Evolutionary conservation across 1,284 basidiomycete species (phyloP).

Genomic region (Moesziomyces sp.): DNA sequence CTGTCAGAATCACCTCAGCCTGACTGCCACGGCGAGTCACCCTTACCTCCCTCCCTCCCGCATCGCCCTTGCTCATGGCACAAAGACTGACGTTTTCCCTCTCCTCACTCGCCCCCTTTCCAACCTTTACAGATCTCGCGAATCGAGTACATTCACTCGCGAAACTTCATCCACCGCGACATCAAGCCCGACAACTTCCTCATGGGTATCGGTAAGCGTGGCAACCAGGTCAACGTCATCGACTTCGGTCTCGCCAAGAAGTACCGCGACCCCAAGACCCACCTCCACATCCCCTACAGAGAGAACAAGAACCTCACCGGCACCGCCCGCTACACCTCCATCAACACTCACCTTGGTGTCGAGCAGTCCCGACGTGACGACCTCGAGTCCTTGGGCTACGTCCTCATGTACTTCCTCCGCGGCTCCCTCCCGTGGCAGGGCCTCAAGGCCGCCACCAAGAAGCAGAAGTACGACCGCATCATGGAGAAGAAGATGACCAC

Average conservation of each 20-base stretch:
- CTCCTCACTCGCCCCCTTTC: neutral
- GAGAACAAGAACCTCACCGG: slow-evolving; percentile 99
- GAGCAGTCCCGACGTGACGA: slow-evolving; percentile 68
- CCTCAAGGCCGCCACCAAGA: slow-evolving; percentile 68
- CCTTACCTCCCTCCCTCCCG: neutral
- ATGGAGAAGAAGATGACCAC: slow-evolving; percentile 69
- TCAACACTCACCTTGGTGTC: slow-evolving; percentile 98
- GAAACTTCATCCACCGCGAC: slow-evolving; percentile 99
- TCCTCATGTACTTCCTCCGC: slow-evolving; percentile 68
- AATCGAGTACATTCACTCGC: slow-evolving; percentile 98
- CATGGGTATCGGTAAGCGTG: slow-evolving; percentile 99
- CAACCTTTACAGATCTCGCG: slow-evolving; percentile 82
- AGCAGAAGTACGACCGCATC: slow-evolving; percentile 69
- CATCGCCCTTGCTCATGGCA: neutral
- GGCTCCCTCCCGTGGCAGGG: slow-evolving; percentile 68
- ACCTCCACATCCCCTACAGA: slow-evolving; percentile 97
- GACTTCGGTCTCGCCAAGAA: slow-evolving; percentile 99
- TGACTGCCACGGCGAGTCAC: neutral
- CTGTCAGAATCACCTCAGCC: neutral
- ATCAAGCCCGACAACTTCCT: slow-evolving; percentile 99
- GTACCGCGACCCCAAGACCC: slow-evolving; percentile 99
- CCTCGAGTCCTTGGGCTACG: slow-evolving; percentile 67
- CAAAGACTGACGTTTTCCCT: slow-evolving; percentile 5
- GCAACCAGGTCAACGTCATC: slow-evolving; percentile 99
- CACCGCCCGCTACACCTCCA: slow-evolving; percentile 98